These are phyloP conservation scores for Teunomyces panamensis DNA, from an alignment of 805 yeast genomes.

Conservation along the genomic window DNA sequence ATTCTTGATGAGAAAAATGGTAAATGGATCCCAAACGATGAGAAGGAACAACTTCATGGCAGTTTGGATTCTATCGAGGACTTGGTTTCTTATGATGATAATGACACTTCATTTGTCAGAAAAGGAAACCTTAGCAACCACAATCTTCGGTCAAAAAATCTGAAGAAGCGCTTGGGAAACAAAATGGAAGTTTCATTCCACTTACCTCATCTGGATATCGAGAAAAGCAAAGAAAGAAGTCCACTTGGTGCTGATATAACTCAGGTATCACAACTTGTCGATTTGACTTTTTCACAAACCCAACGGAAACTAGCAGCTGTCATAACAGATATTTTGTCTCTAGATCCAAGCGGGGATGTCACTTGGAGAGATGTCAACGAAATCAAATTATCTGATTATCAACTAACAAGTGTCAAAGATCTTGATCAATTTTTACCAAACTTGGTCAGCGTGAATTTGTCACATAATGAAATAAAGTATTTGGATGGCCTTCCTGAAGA, in stretches of 20 bases:
- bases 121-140: constrained; percentile 1
- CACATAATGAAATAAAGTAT: constrained; percentile 40
- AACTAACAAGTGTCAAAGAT: constrained; percentile 42
- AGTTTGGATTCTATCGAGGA: constrained; percentile 41
- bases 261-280: constrained; percentile 38
- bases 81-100: constrained; percentile 17
- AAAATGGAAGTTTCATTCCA: constrained; percentile 42
- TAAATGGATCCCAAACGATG: constrained; percentile 20
- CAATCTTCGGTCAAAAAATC: constrained; percentile 1
- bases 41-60: constrained; percentile 21
- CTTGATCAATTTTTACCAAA: constrained; percentile 45
- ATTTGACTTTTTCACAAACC: constrained; percentile 48
- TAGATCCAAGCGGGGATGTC: constrained; percentile 27
- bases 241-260: constrained; percentile 35
- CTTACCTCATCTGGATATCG: constrained; percentile 25
- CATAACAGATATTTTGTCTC: constrained; percentile 42
- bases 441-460: constrained; percentile 36
- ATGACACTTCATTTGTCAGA: constrained; percentile 3
- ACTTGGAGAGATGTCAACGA: constrained; percentile 43
- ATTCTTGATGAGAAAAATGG: constrained; percentile 18
- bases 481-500: constrained; percentile 45
- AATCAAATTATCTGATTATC: constrained; percentile 32
- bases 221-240: constrained; percentile 10
- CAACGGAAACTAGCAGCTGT: constrained; percentile 42
- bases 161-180: constrained; percentile 10